Base-by-base conservation (phyloP, 2,329 filamentous ascomycete genomes). In the Leptosphaerulina australis region DNA sequence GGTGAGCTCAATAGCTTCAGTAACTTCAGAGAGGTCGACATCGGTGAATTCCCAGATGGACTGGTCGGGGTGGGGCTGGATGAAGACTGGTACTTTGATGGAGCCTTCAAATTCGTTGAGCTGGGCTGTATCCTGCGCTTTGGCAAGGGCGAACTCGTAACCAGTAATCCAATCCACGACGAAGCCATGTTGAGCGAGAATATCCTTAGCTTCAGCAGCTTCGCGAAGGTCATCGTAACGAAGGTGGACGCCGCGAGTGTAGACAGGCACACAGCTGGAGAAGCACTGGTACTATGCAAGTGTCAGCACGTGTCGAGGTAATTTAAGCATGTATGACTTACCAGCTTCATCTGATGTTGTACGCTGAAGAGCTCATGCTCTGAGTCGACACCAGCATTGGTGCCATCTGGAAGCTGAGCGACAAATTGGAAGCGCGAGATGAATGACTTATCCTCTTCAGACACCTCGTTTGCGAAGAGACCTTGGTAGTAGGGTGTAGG, bases 211-310 rank as follows among this genome's bases (percentile, higher is more conserved):
- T 22, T 66, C 60, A 12, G 55, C 52, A n/a, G 74, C 67, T 17
- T 73, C 65, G 15, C 58, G 53, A n/a, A 76, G 53, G 44, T 71
- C 65, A 44, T 78, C 73, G 55, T 76, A 77, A 41, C 64, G 64
- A 34, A 75, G 53, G 38, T 64, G 55, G 25, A 71, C 55, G 31
- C 64, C 64, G 24, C 53, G 51, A 37, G 31, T 46, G 39, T 66
- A 62, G 25, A 63, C 35, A 12, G 64, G 62, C 8, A 64, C 57
- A 3, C 52, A 53, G 8, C 39, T 49, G 31, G 51, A 29, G 60
- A 71, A 71, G 52, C 56, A 55, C 14, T 45, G 47, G 34, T 68
- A 68, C 68, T 71, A 30, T 21, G 40, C 7, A 17, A 20, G 15
- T 3, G 55, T 70, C 28, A 70, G 64, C 35, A 38, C 45, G 24